These are phyloP conservation scores for Tetrahymena malaccensis DNA, from an alignment of 73 alveolate genomes.

Conservation along the genomic window DNA sequence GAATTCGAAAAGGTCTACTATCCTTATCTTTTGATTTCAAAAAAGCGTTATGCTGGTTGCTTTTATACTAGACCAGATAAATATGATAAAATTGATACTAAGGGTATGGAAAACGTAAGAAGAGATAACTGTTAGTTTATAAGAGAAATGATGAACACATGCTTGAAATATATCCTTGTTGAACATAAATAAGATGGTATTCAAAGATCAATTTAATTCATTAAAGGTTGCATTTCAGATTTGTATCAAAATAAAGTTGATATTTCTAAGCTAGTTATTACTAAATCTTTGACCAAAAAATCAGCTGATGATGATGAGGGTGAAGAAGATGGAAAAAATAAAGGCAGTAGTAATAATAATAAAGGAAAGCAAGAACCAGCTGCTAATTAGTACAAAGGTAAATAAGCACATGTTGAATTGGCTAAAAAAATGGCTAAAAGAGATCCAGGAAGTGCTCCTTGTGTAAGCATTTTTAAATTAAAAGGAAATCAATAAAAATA, in stretches of 20 bases:
- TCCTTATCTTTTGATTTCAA: constrained; percentile 96
- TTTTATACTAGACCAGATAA: constrained; percentile 92
- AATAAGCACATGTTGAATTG: constrained; percentile 99
- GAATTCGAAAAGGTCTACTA: constrained; percentile 98
- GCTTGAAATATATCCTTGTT: constrained; percentile 38
- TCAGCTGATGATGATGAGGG: constrained; percentile 52
- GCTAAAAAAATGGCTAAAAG: constrained; percentile 97
- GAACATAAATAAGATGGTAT: constrained; percentile 64
- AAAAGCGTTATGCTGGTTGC: constrained; percentile 94
- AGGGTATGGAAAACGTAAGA: constrained; percentile 98
- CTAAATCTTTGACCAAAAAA: constrained; percentile 89
- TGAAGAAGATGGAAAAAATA: constrained; percentile 21
- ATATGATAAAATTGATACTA: constrained; percentile 92
- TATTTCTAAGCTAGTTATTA: constrained; percentile 91
- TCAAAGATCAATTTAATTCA: constrained; percentile 63
- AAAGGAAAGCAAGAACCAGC: constrained; percentile 22
- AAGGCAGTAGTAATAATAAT: background rate
- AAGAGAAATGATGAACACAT: constrained; percentile 54
- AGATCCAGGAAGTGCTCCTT: constrained; percentile 58
- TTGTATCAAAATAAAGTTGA: constrained; percentile 96
- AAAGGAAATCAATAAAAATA: background rate
- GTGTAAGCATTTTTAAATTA: background rate
- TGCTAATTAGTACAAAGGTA: constrained; percentile 64
- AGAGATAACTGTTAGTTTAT: constrained; percentile 97
- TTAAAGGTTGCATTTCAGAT: constrained; percentile 90